These are phyloP conservation scores for Peniophora sp. DNA, from an alignment of 1,284 basidiomycete species.

Conservation along the genomic window DNA sequence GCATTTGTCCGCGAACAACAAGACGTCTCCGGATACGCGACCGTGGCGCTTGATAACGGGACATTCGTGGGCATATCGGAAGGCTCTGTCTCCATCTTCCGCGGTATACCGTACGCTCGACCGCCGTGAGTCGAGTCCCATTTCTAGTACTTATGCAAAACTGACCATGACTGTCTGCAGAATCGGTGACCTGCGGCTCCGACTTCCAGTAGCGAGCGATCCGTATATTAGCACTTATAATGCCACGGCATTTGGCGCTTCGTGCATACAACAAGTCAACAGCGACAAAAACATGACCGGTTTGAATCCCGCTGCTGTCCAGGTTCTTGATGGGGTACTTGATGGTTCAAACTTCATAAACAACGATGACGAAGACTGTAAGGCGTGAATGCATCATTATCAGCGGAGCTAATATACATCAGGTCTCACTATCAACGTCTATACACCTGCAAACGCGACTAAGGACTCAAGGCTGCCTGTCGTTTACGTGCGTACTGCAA, in stretches of 20 bases:
- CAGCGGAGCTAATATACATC: neutral
- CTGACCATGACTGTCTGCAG: conserved; percentile 2
- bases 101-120: conserved; percentile 33
- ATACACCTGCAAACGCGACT: neutral
- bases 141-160: neutral
- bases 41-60: too few relatives aligned
- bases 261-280: conserved; percentile 27
- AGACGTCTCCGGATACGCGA: too few relatives aligned
- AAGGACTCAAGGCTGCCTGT: neutral
- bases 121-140: neutral
- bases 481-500: conserved; percentile 4
- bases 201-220: conserved; percentile 21
- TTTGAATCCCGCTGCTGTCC: conserved; percentile 9
- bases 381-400: neutral
- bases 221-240: conserved; percentile 22
- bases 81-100: conserved; percentile 18
- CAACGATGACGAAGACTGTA: conserved; percentile 14
- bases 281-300: conserved; percentile 6
- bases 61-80: too few relatives aligned
- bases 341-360: too few relatives aligned
- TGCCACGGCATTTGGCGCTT: conserved; percentile 21
- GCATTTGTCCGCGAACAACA: too few relatives aligned
- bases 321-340: conserved; percentile 41
- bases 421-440: neutral
- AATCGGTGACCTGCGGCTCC: conserved; percentile 22